Evolutionary conservation across 306 rosid species (phyloP).

Genomic region (Castanea crenata): DNA sequence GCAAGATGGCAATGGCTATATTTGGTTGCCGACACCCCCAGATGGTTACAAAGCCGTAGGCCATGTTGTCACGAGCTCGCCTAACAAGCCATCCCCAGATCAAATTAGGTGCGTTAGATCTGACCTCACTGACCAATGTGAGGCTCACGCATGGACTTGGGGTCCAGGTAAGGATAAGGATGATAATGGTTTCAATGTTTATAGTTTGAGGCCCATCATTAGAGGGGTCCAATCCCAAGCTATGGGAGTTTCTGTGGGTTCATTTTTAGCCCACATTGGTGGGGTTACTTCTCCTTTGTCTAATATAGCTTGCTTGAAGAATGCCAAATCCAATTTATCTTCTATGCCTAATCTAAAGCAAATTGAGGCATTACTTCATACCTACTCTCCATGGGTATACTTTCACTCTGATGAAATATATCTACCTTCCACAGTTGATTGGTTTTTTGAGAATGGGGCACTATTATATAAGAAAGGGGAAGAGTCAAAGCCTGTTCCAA

Average conservation of each 20-base stretch:
- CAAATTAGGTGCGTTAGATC: constrained; percentile 54
- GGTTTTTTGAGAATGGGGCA: constrained; percentile 74
- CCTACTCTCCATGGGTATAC: constrained; percentile 62
- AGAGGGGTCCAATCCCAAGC: constrained; percentile 51
- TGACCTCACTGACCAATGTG: constrained; percentile 61
- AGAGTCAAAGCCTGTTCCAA: constrained; percentile 41
- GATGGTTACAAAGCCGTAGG: constrained; percentile 71
- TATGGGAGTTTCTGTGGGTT: constrained; percentile 51
- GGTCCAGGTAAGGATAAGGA: constrained; percentile 29
- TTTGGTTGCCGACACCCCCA: constrained; percentile 72
- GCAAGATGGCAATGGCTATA: constrained; percentile 46
- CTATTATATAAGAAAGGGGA: constrained; percentile 42
- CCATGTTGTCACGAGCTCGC: constrained; percentile 49
- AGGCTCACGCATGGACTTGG: constrained; percentile 59
- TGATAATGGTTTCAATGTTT: constrained; percentile 41
- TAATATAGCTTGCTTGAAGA: constrained; percentile 55
- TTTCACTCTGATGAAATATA: constrained; percentile 59
- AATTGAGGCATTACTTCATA: constrained; percentile 37
- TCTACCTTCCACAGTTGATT: constrained; percentile 54
- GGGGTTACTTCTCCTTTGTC: constrained; percentile 4
- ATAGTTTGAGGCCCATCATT: constrained; percentile 46
- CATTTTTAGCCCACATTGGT: constrained; percentile 49
- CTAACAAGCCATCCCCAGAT: constrained; percentile 55
- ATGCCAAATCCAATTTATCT: constrained; percentile 24
- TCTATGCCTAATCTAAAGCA: constrained; percentile 60